Conservation (phyloP, 2,329 filamentous ascomycete genomes). For the Colletotrichum nymphaeae region DNA sequence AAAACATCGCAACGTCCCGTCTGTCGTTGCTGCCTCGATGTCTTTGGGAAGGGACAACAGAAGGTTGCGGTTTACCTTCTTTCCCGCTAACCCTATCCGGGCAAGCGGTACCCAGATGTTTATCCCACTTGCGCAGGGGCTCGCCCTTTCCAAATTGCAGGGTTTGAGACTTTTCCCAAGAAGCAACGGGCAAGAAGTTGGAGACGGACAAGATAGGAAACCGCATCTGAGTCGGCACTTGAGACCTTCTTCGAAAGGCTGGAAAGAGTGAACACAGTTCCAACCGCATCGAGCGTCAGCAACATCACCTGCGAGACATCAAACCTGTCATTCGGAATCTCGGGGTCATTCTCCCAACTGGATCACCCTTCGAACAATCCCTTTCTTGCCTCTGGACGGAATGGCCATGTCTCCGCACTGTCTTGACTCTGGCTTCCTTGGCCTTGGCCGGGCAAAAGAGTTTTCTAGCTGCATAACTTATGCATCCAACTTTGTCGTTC, state of each 20-base stretch:
- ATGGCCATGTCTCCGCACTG: slow-evolving; percentile 9
- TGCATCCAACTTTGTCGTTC: neutral
- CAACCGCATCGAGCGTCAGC: neutral
- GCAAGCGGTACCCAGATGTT: slow-evolving; percentile 15
- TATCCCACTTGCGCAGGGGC: slow-evolving; percentile 21
- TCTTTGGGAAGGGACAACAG: slow-evolving; percentile 7
- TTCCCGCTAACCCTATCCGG: slow-evolving; percentile 26
- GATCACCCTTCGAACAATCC: slow-evolving; percentile 16
- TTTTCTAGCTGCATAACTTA: slow-evolving; percentile 18
- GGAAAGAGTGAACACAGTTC: neutral
- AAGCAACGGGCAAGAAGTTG: slow-evolving; percentile 7
- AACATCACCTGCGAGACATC: neutral
- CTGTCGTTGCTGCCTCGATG: neutral
- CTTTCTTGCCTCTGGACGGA: slow-evolving; percentile 31
- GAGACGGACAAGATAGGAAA: neutral
- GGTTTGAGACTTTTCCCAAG: neutral
- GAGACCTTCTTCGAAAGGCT: neutral
- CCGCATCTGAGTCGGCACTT: neutral
- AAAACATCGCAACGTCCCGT: neutral
- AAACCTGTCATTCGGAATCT: neutral
- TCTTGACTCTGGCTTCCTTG: neutral
- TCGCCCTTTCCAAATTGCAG: slow-evolving; percentile 6
- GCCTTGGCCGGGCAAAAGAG: slow-evolving; percentile 3
- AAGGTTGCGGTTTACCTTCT: neutral
- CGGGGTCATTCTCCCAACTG: neutral